Base-by-base conservation (phyloP, 768 basidiomycete species). In the Tremella yokohamensis region DNA sequence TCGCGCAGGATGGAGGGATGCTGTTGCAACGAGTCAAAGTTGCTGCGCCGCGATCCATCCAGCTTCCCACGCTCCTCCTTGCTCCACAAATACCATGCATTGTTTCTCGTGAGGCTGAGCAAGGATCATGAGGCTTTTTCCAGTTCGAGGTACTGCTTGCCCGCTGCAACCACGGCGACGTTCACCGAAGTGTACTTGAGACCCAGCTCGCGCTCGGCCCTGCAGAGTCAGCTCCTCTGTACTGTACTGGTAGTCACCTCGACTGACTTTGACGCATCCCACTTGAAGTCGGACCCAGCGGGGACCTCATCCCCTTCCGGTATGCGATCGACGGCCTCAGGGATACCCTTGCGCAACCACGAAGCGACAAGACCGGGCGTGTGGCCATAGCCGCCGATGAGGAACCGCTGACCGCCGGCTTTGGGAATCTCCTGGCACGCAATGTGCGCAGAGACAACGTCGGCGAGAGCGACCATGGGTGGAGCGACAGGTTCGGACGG, bases 371-470 rank as follows among this genome's bases (percentile, higher is more conserved):
- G n/a, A 4, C 22, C 42, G n/a, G n/a, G 42, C 6, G 42, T 45
- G 42, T 18, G 22, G n/a, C 42, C 42, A 22, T 45, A 18, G 4
- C n/a, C 42, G 42, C 42, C 42, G 15, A n/a, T 8, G n/a, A 45
- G 22, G 22, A 18, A 54, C 19, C 61, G 26, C 39, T 58, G 49
- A 1, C 61, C 61, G 6, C 22, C 61, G 4, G 61, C 61, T 39
- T 54, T 48, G 2, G 56, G 57, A 12, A 58, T 48, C 20, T 58
- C 25, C 18, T 58, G 25, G 8, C 57, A 50, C 26, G 50, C 54
- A 29, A 58, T 39, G 37, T 62, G 61, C 25, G 51, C 52, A 18
- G 15, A 18, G 18, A 57, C 61, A 13, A 62, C 52, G 38, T 62
- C 61, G 8, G 57, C 55, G 12, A 62, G 52, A 34, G 58, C 61